Evolutionary conservation across 1,139 yeast species (phyloP).

Genomic region (Suhomyces anneliseae): DNA sequence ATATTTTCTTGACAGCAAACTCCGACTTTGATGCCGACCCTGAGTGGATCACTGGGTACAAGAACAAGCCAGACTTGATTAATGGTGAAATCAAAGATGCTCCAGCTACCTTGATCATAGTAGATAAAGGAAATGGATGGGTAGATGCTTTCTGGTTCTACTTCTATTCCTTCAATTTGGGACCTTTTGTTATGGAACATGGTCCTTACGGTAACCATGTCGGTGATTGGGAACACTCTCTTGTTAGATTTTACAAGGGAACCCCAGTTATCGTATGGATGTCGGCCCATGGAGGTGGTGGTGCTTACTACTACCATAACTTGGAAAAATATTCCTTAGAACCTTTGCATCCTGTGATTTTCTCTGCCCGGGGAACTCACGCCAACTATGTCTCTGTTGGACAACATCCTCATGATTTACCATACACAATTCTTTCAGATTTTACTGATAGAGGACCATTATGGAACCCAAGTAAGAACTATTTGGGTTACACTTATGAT

Average conservation of each 20-base stretch:
- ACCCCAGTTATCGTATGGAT: slow-evolving; percentile 92
- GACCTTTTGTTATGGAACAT: slow-evolving; percentile 95
- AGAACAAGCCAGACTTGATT: slow-evolving; percentile 65
- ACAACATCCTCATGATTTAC: slow-evolving; percentile 92
- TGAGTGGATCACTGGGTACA: slow-evolving; percentile 78
- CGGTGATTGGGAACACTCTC: slow-evolving; percentile 97
- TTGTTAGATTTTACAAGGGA: slow-evolving; percentile 81
- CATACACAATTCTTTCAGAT: slow-evolving; percentile 85
- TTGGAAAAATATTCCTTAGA: slow-evolving; percentile 64
- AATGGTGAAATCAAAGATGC: slow-evolving; percentile 73
- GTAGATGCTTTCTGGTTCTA: slow-evolving; percentile 95
- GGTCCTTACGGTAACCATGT: slow-evolving; percentile 98
- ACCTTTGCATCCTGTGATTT: slow-evolving; percentile 65
- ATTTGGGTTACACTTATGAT: slow-evolving; percentile 75
- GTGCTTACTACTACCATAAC: slow-evolving; percentile 76
- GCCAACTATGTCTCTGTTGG: slow-evolving; percentile 97
- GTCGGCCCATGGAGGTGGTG: slow-evolving; percentile 98
- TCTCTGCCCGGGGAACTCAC: slow-evolving; percentile 94
- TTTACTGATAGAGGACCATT: slow-evolving; percentile 93
- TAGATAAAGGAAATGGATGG: slow-evolving; percentile 91
- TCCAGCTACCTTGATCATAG: slow-evolving; percentile 79
- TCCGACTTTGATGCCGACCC: slow-evolving; percentile 76
- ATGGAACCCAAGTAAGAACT: slow-evolving; percentile 89
- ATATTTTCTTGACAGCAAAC: slow-evolving; percentile 56
- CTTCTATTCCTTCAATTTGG: slow-evolving; percentile 89